Base-by-base conservation (phyloP, 2,329 filamentous ascomycete species). In the Aspergillus brunneoviolaceus region DNA sequence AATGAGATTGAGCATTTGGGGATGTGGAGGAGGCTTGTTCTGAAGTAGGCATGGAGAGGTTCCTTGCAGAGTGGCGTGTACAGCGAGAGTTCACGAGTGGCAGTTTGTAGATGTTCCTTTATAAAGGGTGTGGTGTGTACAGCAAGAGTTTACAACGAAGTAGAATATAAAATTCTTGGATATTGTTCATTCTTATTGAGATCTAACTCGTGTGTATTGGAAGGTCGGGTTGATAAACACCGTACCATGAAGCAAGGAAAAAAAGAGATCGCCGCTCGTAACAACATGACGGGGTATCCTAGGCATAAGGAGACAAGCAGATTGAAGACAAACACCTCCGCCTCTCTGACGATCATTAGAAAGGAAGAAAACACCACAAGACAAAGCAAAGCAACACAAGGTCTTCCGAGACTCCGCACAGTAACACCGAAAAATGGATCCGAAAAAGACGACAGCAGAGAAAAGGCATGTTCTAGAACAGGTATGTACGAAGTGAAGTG, bases 1-100 rank as follows among this genome's bases (percentile, higher is more conserved):
- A 92, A 95, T 70, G 91, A 89, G 4, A 94, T 96, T 57, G 81
- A 85, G 65, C 92, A 96, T 79, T 83, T 96, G 19, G 92, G 90
- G 61, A 96, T 97, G 92, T 96, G 85, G 83, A 83, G 77, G 73
- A 65, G 74, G 57, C 56, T 79, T n/a, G 57, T 63, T 12, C 48
- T 73, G 31, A n/a, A 45, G 4, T 45, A 45, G 39, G 42, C 21
- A 27, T 10, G 27, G 1, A 29, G 27, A 3, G 2, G 0, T 29
- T 29, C 2, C 9, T 0, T 29, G 3, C 3, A 10, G 27, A 2
- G 27, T 10, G 27, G 27, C 3, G 27, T 29, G 27, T 48, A 42
- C 25, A 47, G 19, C n/a, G 29, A 27, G 23, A 42, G 29, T 21
- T 29, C 33, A 47, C 31, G 54, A 25, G 21, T 25, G 19, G 5